phyloP scores from a whole-genome alignment of 1,284 basidiomycete genomes.

The Rhodotorula sp. region DNA sequence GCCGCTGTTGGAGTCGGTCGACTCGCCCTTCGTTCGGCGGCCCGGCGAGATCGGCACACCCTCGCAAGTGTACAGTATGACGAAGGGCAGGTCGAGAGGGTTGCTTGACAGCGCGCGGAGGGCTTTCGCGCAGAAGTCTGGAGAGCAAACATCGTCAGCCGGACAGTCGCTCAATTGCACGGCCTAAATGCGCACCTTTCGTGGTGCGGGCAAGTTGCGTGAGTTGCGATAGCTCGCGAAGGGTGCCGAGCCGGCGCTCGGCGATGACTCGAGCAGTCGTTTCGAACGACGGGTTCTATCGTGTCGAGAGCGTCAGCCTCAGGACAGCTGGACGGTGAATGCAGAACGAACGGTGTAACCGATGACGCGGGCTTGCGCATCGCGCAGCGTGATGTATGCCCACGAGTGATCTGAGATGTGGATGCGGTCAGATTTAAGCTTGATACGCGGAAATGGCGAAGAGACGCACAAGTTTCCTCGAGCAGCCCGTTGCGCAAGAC shows the following conservation, averaged over 20 bases:
- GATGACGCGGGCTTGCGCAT: constrained; percentile 14
- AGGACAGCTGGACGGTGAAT: background rate
- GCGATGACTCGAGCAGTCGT: constrained; percentile 40
- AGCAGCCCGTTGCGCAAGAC: constrained; percentile 22
- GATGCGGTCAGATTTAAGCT: background rate
- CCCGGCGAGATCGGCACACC: constrained; percentile 1
- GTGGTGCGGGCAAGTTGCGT: constrained; percentile 32
- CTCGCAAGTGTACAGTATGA: constrained; percentile 33
- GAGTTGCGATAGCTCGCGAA: constrained; percentile 38
- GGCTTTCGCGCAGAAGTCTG: constrained; percentile 32
- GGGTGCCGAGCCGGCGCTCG: constrained; percentile 33
- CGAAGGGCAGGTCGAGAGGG: constrained; percentile 41
- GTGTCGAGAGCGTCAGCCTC: background rate
- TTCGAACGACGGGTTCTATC: constrained; percentile 33
- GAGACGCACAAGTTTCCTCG: constrained; percentile 23
- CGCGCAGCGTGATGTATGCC: constrained; percentile 33
- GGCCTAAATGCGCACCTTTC: constrained; percentile 5
- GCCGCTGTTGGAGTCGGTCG: constrained; percentile 6
- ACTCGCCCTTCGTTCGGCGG: constrained; percentile 1
- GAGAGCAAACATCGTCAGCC: no score
- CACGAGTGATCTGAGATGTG: background rate
- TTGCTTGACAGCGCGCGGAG: constrained; percentile 29
- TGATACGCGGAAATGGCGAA: background rate
- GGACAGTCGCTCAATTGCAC: no score
- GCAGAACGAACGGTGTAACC: constrained; percentile 22